Conservation (phyloP, 495 filamentous ascomycete species). For the Parmelia sp. region DNA sequence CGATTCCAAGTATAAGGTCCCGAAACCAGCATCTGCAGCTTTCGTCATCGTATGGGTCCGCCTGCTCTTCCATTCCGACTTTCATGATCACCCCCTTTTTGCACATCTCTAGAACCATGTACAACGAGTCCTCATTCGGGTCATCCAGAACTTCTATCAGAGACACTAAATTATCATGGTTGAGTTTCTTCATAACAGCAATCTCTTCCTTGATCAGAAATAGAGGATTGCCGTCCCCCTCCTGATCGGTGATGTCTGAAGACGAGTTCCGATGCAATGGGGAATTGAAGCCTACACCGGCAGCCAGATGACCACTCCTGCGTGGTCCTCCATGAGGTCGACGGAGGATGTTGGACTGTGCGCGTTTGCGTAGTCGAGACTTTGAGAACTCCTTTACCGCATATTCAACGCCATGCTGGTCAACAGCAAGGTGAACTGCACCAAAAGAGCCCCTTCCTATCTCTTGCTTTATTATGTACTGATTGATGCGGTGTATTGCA, state of each 20-base stretch:
- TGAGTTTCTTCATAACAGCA: constrained; percentile 97
- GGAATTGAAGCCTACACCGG: constrained; percentile 57
- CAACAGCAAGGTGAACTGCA: constrained; percentile 82
- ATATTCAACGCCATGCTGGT: constrained; percentile 90
- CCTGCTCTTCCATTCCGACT: constrained; percentile 75
- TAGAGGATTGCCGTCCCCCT: constrained; percentile 68
- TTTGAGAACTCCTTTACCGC: constrained; percentile 98
- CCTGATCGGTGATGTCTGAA: constrained; percentile 42
- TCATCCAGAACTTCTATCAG: constrained; percentile 93
- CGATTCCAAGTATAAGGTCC: constrained; percentile 90
- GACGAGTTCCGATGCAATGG: constrained; percentile 51
- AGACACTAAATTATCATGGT: constrained; percentile 88
- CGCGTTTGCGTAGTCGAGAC: constrained; percentile 80
- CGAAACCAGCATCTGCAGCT: constrained; percentile 86
- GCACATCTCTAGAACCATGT: constrained; percentile 99
- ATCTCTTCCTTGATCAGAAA: constrained; percentile 93
- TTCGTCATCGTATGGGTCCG: constrained; percentile 79
- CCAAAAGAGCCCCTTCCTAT: constrained; percentile 95
- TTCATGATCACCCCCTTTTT: constrained; percentile 98
- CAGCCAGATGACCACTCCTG: constrained; percentile 45
- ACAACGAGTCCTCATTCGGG: constrained; percentile 88
- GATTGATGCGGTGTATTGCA: constrained; percentile 78
- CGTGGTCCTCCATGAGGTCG: constrained; percentile 48
- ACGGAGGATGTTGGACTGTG: constrained; percentile 84
- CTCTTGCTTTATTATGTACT: constrained; percentile 91